phyloP scores from a whole-genome alignment of 148 eudicot genomes.

The Rhododendron simsii region DNA sequence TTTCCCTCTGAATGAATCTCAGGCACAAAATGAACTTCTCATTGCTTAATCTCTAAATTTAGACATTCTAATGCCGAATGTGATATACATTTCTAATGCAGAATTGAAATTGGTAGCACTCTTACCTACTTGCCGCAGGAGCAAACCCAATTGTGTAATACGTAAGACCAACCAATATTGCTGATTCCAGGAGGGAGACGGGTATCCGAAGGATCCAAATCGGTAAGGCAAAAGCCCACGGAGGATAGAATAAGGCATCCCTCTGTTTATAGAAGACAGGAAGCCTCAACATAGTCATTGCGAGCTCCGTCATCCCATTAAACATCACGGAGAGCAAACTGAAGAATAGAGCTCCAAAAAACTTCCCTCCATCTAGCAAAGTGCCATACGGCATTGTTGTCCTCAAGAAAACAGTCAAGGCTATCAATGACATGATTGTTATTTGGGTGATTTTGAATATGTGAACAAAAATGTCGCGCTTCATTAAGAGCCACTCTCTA shows the following conservation, averaged over 20 bases:
- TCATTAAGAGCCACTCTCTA: constrained; percentile 67
- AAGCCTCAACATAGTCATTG: constrained; percentile 28
- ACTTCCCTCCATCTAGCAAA: constrained; percentile 30
- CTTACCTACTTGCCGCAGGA: constrained; percentile 38
- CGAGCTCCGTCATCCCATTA: constrained; percentile 41
- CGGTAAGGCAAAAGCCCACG: constrained; percentile 50
- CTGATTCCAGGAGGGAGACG: constrained; percentile 36
- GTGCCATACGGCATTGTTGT: constrained; percentile 27
- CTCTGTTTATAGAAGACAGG: constrained; percentile 40
- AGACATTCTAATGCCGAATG: background rate
- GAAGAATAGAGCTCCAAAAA: constrained; percentile 40
- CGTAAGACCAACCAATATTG: constrained; percentile 39
- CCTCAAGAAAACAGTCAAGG: constrained; percentile 49
- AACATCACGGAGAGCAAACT: constrained; percentile 41
- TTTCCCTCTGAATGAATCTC: background rate
- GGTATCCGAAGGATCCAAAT: constrained; percentile 46
- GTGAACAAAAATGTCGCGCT: constrained; percentile 52
- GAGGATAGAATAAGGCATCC: constrained; percentile 34
- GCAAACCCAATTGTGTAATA: constrained; percentile 46
- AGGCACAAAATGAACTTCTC: background rate
- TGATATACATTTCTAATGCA: background rate
- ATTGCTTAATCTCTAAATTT: background rate
- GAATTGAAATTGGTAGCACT: background rate
- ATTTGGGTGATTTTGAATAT: constrained; percentile 56
- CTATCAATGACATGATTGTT: constrained; percentile 40